A percentile compares a stretch with the other conserved stretches of the same genome.
Conservation (phyloP, 1,284 basidiomycete species). For the Sporisorium exsertum region DNA sequence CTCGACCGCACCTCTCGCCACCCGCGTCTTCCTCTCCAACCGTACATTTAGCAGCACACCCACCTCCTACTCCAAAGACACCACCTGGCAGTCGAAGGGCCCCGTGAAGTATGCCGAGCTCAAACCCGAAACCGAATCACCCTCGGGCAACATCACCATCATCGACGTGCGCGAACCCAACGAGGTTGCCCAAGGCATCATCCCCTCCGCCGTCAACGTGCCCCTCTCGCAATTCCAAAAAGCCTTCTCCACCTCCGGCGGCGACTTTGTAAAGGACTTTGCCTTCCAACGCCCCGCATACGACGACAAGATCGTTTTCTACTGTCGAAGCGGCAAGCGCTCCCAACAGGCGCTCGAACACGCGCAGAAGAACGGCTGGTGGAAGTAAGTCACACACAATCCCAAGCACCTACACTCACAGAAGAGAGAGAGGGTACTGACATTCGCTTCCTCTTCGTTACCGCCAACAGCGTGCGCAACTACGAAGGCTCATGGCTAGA, state of each 20-base stretch:
- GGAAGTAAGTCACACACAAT: conserved; percentile 74
- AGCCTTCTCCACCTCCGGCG: conserved; percentile 74
- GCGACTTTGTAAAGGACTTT: conserved; percentile 72
- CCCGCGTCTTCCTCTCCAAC: background rate
- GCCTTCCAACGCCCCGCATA: conserved; percentile 85
- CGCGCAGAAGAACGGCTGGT: conserved; percentile 85
- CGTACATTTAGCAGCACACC: conserved; percentile 13
- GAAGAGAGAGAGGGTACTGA: too few relatives aligned
- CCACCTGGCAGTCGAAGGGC: conserved; percentile 55
- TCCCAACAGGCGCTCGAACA: conserved; percentile 85
- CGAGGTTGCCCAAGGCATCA: conserved; percentile 92
- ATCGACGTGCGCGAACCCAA: conserved; percentile 89
- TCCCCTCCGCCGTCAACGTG: conserved; percentile 93
- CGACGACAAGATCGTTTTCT: conserved; percentile 87
- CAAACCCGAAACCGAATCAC: conserved; percentile 83
- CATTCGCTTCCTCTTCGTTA: too few relatives aligned
- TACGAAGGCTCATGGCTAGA: conserved; percentile 94
- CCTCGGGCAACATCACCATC: conserved; percentile 74
- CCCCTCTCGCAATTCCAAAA: conserved; percentile 83
- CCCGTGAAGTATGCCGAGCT: conserved; percentile 83
- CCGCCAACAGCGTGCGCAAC: conserved; percentile 82
- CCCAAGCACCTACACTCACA: too few relatives aligned
- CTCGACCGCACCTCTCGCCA: background rate
- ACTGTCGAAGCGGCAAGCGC: conserved; percentile 91
- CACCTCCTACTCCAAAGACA: conserved; percentile 28